Evolutionary conservation across 352 stramenopile species (phyloP).

Genomic region (Phytophthora crassamura): DNA sequence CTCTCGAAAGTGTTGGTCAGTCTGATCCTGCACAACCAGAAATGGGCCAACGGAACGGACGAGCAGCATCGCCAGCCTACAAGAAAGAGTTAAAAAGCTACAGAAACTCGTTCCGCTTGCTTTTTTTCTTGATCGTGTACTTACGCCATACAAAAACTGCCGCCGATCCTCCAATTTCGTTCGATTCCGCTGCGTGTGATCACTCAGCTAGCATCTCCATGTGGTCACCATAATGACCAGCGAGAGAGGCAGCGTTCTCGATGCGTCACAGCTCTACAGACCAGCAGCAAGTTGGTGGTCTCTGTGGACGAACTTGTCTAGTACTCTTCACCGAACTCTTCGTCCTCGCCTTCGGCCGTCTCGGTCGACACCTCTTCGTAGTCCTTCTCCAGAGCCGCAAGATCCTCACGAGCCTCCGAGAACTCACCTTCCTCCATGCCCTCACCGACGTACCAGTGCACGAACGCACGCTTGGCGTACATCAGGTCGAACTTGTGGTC

Average conservation of each 20-base stretch:
- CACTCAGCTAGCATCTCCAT: slow-evolving; percentile 6
- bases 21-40: slow-evolving; percentile 13
- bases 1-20: slow-evolving; percentile 26
- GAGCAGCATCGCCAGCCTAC: slow-evolving; percentile 1
- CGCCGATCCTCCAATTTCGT: slow-evolving; percentile 30
- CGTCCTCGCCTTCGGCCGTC: slow-evolving; percentile 97
- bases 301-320: slow-evolving; percentile 87
- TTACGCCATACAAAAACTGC: slow-evolving; percentile 38
- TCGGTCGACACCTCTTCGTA: slow-evolving; percentile 99
- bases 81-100: slow-evolving; percentile 7
- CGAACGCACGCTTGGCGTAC: slow-evolving; percentile 98
- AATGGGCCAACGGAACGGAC: slow-evolving; percentile 24
- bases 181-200: slow-evolving; percentile 18
- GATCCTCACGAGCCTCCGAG: slow-evolving; percentile 97
- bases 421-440: slow-evolving; percentile 99
- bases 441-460: slow-evolving; percentile 99
- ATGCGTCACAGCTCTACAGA: slow-evolving; percentile 27
- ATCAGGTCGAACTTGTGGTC: slow-evolving; percentile 99
- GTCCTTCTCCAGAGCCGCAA: slow-evolving; percentile 85
- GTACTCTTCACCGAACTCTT: slow-evolving; percentile 94
- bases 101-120: slow-evolving; percentile 7
- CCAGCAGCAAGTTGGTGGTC: slow-evolving; percentile 17
- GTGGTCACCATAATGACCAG: slow-evolving; percentile 16
- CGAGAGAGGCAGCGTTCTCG: slow-evolving; percentile 9
- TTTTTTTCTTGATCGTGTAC: slow-evolving; percentile 18